phyloP scores from a whole-genome alignment of 139 green algal genomes.

The Spirogloea muscicola region DNA sequence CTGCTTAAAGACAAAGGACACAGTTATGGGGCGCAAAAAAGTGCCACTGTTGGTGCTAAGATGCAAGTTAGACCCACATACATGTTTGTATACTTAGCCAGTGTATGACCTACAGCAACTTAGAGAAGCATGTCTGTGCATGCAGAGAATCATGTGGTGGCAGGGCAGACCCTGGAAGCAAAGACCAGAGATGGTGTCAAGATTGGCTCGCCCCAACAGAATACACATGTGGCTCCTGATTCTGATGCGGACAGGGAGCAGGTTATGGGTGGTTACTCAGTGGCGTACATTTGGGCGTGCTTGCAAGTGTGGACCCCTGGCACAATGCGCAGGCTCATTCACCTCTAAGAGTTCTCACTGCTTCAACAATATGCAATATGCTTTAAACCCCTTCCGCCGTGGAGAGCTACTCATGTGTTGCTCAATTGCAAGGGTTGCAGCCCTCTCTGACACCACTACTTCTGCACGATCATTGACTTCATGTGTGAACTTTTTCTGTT shows the following conservation, averaged over 20 bases:
- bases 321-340: too few species aligned
- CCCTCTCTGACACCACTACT: neutral
- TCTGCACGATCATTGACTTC: neutral
- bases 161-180: slow-evolving; percentile 28
- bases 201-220: neutral
- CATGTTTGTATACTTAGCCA: too few species aligned
- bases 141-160: slow-evolving; percentile 38
- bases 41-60: too few species aligned
- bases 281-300: slow-evolving; percentile 40
- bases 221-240: neutral
- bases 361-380: neutral
- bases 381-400: neutral
- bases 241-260: neutral
- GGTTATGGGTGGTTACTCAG: slow-evolving; percentile 33
- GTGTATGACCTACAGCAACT: too few species aligned
- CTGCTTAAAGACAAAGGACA: neutral
- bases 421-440: neutral
- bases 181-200: neutral
- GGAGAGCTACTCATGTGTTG: neutral
- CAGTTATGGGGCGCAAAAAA: neutral
- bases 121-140: too few species aligned
- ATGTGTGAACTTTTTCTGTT: neutral
- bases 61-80: too few species aligned
- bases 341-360: neutral
- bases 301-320: slow-evolving; percentile 37